A percentile compares a stretch with the other conserved stretches of the same genome.
phyloP scores from a whole-genome alignment of 2,329 filamentous ascomycete species.

The Botrytis hyacinthi region DNA sequence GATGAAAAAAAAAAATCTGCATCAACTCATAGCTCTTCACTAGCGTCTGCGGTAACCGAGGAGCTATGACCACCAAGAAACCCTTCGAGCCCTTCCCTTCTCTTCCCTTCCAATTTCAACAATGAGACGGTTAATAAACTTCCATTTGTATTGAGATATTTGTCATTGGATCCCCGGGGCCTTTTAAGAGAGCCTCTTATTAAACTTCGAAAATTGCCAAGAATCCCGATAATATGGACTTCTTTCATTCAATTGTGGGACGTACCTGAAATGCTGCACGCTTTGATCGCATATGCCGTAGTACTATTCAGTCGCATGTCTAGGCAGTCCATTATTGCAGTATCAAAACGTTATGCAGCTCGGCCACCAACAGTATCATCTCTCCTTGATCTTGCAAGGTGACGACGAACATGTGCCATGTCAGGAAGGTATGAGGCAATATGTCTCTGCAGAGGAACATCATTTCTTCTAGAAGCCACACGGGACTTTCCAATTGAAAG shows the following conservation, averaged over 20 bases:
- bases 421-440: constrained; percentile 2
- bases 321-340: neutral
- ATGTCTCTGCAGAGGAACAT: neutral
- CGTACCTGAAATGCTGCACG: neutral
- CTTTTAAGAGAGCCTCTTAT: neutral
- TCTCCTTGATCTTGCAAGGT: constrained; percentile 3
- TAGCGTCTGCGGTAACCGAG: constrained; percentile 9
- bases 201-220: neutral
- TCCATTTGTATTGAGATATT: neutral
- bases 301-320: neutral
- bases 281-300: neutral
- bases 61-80: constrained; percentile 6
- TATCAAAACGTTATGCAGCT: neutral
- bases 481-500: constrained; percentile 5
- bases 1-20: constrained; percentile 9
- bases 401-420: neutral
- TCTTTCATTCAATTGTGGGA: neutral
- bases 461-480: neutral
- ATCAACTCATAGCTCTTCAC: constrained; percentile 2
- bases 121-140: neutral
- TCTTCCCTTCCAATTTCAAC: neutral
- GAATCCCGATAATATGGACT: neutral
- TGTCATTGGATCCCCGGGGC: neutral
- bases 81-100: neutral
- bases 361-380: neutral